Conservation (phyloP, 257 asterid genomes). For the Anisodus tanguticus region DNA sequence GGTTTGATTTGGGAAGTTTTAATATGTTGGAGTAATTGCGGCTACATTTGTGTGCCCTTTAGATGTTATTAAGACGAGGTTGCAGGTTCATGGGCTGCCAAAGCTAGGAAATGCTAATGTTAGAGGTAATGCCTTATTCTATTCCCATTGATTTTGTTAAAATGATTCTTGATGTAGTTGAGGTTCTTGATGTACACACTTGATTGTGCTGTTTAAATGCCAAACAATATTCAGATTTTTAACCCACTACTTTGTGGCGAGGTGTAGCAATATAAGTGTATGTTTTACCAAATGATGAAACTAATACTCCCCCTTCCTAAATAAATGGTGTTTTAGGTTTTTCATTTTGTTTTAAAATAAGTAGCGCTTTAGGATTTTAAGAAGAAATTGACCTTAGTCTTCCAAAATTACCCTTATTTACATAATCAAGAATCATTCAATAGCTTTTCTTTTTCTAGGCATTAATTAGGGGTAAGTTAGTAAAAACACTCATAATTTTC, state of each 20-base stretch:
- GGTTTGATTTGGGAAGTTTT: constrained; percentile 27
- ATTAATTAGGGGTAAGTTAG: too few species aligned
- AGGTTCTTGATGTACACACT: not conserved
- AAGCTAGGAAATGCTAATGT: constrained; percentile 62
- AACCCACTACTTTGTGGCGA: not conserved
- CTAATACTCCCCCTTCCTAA: too few species aligned
- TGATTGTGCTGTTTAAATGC: not conserved
- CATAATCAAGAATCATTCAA: too few species aligned
- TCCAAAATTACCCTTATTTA: too few species aligned
- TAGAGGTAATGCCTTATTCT: constrained; percentile 56
- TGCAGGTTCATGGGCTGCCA: constrained; percentile 92
- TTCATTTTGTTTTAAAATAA: too few species aligned
- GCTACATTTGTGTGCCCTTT: constrained; percentile 97
- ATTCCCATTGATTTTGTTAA: not conserved
- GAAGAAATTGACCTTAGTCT: too few species aligned
- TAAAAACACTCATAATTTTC: too few species aligned
- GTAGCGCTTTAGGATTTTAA: too few species aligned
- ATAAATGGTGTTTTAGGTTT: too few species aligned
- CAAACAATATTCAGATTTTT: not conserved
- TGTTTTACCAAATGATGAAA: not conserved
- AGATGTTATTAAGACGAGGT: constrained; percentile 97
- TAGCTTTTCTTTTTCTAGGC: too few species aligned
- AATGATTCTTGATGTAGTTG: not conserved
- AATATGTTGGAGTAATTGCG: constrained; percentile 74
- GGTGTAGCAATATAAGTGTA: not conserved